Base-by-base conservation (phyloP, 352 stramenopile genomes). In the Achlya hypogyna region DNA sequence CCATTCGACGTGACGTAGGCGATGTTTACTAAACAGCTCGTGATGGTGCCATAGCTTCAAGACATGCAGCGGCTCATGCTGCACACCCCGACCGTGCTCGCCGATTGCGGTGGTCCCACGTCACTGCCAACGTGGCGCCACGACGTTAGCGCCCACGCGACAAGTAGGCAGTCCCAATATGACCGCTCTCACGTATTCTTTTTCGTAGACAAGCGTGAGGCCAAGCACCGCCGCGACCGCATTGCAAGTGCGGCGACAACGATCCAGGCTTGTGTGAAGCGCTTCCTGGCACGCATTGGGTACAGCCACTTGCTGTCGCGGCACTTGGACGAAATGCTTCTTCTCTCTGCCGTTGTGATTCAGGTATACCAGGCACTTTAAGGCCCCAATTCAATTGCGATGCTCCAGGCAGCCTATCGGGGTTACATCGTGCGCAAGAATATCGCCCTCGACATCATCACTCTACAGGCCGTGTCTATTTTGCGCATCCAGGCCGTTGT, bases 231-330 rank as follows among this genome's bases (percentile, higher is more conserved):
- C 1, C 74, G 78, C 16, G 80, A 88, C 49, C 75, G 71, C 10
- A 64, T 73, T 10, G 60, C 83, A 38, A 51, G 49, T 10, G 78
- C 82, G 5, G 78, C 74, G 20, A 83, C 65, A 3, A 54, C 70
- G 18, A 79, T 88, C 8, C 82, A 90, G 70, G 64, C 76, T 1
- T 81, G 74, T 34, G 64, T 80, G 9, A 78, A 79, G 45, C 75
- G 72, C 14, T 88, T 87, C 53, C 74, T 90, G 1, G 76, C 76
- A 3, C 75, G 74, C 25, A 69, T 82, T 10, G 72, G 70, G 23
- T 88, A 71, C 49, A 62, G 71, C 0, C 72, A 78, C 22, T 43
- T 84, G 25, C 54, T 82, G 14, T 43, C 74, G 4, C 51, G 78
- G 31, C 75, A 78, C 64, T 63, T 75, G 22, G 79, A 87, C 32